A percentile compares a stretch with the other conserved stretches of the same genome.
phyloP scores from a whole-genome alignment of 257 asterid species.

The Fraxinus excelsior region DNA sequence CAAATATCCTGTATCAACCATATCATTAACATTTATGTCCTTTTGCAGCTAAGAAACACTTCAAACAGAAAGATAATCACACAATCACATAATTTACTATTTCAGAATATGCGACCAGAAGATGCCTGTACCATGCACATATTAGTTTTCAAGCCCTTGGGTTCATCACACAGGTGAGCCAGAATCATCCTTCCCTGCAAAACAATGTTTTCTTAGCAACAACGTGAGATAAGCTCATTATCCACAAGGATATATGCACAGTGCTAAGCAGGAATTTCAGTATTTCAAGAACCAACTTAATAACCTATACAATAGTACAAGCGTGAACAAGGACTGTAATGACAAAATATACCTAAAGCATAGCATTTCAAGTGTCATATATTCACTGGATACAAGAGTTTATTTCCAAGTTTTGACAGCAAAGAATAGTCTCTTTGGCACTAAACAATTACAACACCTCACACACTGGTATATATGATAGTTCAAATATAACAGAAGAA shows the following conservation, averaged over 20 bases:
- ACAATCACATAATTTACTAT: background rate
- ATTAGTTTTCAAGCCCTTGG: slow-evolving; percentile 93
- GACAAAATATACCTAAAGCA: slow-evolving; percentile 1
- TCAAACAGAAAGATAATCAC: background rate
- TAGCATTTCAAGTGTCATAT: background rate
- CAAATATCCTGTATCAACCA: background rate
- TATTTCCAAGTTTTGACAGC: background rate
- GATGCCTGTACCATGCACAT: slow-evolving; percentile 82
- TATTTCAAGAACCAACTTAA: slow-evolving; percentile 7
- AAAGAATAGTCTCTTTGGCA: background rate
- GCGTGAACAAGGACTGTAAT: background rate
- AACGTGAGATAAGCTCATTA: slow-evolving; percentile 14
- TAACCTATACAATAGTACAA: background rate
- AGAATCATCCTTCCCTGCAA: slow-evolving; percentile 93
- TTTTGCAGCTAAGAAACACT: background rate
- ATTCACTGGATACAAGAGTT: background rate
- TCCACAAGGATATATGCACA: slow-evolving; percentile 11
- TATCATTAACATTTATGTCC: background rate
- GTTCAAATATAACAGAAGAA: background rate
- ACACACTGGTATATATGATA: background rate
- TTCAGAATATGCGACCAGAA: slow-evolving; percentile 11
- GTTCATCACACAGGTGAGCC: slow-evolving; percentile 93
- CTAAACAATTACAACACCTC: background rate
- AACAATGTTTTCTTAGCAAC: slow-evolving; percentile 30
- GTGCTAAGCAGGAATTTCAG: slow-evolving; percentile 8